Evolutionary conservation across 805 yeast species (phyloP).

Genomic region (Ogataea nitratoaversa): DNA sequence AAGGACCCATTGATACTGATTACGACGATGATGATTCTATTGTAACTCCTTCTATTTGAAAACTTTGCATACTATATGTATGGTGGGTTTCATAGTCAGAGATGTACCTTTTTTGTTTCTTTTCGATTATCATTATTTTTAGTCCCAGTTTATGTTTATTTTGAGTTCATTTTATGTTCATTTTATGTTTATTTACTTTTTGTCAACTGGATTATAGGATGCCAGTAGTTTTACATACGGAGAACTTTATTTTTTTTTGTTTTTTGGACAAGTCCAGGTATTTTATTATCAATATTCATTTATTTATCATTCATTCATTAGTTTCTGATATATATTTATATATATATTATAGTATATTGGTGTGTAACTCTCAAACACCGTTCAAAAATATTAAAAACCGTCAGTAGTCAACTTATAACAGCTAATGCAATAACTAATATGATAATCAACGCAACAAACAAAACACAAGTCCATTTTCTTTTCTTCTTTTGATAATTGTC

Average conservation of each 20-base stretch:
- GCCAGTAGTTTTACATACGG: too few relatives aligned
- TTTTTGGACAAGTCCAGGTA: too few relatives aligned
- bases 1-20: neutral
- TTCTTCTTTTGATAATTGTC: conserved; percentile 67
- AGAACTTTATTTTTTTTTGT: too few relatives aligned
- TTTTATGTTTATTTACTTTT: too few relatives aligned
- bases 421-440: conserved; percentile 58
- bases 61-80: too few relatives aligned
- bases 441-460: conserved; percentile 55
- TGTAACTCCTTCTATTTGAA: neutral
- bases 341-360: too few relatives aligned
- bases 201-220: too few relatives aligned
- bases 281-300: too few relatives aligned
- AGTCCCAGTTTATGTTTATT: neutral
- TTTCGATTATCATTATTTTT: neutral
- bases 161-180: neutral
- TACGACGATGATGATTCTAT: neutral
- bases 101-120: neutral
- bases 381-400: too few relatives aligned
- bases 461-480: conserved; percentile 69
- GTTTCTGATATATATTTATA: too few relatives aligned
- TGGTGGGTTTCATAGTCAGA: neutral
- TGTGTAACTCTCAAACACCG: too few relatives aligned
- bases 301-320: too few relatives aligned
- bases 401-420: conserved; percentile 39